Percentiles rank a stretch among this genome's conserved stretches.
Conservation (phyloP, 371 early-diverging fungal genomes). For the Circinella umbellata region DNA sequence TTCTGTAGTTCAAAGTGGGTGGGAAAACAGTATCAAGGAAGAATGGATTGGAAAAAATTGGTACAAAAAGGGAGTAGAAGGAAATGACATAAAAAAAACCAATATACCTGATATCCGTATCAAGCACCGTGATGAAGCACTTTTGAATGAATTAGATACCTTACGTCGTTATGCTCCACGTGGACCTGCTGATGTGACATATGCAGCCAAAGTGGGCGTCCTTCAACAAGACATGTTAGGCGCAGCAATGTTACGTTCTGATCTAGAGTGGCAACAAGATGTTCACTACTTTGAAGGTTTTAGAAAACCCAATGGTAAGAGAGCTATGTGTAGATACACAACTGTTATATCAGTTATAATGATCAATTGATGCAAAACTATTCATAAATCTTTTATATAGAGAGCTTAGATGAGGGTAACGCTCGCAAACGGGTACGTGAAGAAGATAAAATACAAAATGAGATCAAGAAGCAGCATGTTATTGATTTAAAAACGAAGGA, state of each 20-base stretch:
- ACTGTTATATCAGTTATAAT: too few relatives aligned
- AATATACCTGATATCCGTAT: constrained; percentile 96
- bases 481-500: too few relatives aligned
- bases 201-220: neutral
- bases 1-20: constrained; percentile 94
- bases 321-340: too few relatives aligned
- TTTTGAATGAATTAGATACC: constrained; percentile 81
- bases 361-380: too few relatives aligned
- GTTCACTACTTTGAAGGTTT: neutral
- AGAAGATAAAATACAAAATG: too few relatives aligned
- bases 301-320: neutral
- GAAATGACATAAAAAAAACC: constrained; percentile 93
- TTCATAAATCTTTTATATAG: too few relatives aligned
- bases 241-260: constrained; percentile 24
- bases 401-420: too few relatives aligned
- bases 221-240: constrained; percentile 34
- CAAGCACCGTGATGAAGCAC: constrained; percentile 85
- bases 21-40: constrained; percentile 88
- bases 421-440: too few relatives aligned
- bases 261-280: constrained; percentile 29
- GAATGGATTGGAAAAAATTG: constrained; percentile 93
- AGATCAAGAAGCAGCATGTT: too few relatives aligned
- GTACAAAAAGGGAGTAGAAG: constrained; percentile 77
- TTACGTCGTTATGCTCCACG: constrained; percentile 44
- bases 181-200: neutral